These are phyloP conservation scores for Musa troglodytarum DNA, from an alignment of 176 grass and related monocot species.

Conservation along the genomic window DNA sequence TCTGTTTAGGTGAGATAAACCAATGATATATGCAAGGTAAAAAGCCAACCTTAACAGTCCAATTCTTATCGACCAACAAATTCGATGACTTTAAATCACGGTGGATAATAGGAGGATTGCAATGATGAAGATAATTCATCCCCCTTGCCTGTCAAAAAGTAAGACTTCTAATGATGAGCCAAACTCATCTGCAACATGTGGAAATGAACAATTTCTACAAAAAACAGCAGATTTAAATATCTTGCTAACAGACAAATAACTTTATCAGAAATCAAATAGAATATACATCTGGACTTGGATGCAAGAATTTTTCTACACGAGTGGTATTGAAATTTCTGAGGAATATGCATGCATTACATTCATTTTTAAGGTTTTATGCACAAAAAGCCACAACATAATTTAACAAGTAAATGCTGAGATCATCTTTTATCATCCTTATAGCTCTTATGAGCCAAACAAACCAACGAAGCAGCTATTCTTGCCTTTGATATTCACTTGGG, in stretches of 20 bases:
- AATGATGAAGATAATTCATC: slow-evolving; percentile 99
- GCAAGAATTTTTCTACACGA: not conserved
- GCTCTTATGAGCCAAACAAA: too few species aligned
- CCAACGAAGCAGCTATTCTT: too few species aligned
- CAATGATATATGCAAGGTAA: slow-evolving; percentile 19
- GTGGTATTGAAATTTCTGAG: not conserved
- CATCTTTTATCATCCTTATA: too few species aligned
- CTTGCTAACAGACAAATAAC: not conserved
- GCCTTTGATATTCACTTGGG: too few species aligned
- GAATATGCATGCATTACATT: not conserved
- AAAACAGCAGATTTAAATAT: not conserved
- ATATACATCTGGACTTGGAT: not conserved
- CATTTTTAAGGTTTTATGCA: not conserved
- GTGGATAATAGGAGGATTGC: slow-evolving; percentile 77
- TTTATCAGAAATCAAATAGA: not conserved
- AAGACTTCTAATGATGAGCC: not conserved
- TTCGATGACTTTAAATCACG: slow-evolving; percentile 98
- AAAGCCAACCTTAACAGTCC: slow-evolving; percentile 74
- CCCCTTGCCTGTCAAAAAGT: slow-evolving; percentile 61
- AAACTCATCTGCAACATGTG: not conserved
- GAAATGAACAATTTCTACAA: not conserved
- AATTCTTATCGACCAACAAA: slow-evolving; percentile 97
- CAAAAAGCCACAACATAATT: not conserved
- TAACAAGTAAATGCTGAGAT: too few species aligned
- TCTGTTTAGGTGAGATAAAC: not conserved